Evolutionary conservation across 1,284 basidiomycete species (phyloP).

Genomic region (Sanghuangporus baumii): DNA sequence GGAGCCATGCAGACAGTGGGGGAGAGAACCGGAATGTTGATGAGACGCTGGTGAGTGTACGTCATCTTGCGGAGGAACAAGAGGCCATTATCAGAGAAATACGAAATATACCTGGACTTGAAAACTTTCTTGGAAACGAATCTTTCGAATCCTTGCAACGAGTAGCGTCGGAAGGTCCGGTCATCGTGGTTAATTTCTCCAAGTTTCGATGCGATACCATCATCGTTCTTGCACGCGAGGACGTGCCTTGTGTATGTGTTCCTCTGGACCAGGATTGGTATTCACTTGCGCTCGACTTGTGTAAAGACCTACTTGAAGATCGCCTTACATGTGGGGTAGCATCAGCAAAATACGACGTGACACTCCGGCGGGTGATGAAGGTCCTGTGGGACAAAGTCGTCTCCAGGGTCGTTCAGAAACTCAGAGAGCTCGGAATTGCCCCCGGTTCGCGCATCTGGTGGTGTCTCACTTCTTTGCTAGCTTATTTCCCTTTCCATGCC

Average conservation of each 20-base stretch:
- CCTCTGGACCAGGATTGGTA: neutral
- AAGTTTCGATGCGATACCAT: conserved; percentile 2
- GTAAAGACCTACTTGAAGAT: neutral
- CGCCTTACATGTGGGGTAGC: neutral
- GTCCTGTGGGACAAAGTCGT: conserved; percentile 31
- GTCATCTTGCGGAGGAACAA: neutral
- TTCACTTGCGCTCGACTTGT: neutral
- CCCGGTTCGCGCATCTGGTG: conserved; percentile 36
- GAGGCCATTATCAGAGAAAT: neutral
- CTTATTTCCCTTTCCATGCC: conserved; percentile 34
- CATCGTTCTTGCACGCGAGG: neutral
- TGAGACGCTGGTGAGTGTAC: neutral
- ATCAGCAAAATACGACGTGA: conserved; percentile 14
- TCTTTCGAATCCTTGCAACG: conserved; percentile 11
- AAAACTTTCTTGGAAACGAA: conserved; percentile 5
- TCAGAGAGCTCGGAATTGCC: conserved; percentile 18
- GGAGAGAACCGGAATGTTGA: neutral
- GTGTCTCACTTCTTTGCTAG: conserved; percentile 34
- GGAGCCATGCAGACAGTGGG: neutral
- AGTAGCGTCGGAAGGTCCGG: conserved; percentile 10
- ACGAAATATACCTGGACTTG: conserved; percentile 10
- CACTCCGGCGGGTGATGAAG: conserved; percentile 22
- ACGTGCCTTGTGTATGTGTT: neutral
- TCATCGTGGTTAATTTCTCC: conserved; percentile 5
- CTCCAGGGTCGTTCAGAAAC: conserved; percentile 25